A percentile compares a stretch with the other conserved stretches of the same genome.
Evolutionary conservation across 805 yeast species (phyloP).

Genomic region (Myxozyma vanderwaltii): DNA sequence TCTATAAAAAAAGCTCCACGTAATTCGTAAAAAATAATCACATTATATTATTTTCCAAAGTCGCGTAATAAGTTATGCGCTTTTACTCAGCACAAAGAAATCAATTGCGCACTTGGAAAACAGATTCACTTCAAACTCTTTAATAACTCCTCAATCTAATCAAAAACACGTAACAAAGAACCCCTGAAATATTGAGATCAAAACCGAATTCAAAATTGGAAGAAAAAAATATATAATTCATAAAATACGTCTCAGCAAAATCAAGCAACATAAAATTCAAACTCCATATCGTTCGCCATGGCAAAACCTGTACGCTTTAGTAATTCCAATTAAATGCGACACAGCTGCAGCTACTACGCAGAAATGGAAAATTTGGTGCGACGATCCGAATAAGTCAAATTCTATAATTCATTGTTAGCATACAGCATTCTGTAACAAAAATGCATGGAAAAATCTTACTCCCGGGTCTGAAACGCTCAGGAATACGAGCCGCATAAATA

Average conservation of each 20-base stretch:
- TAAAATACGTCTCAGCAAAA: no score
- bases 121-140: no score
- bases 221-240: not conserved
- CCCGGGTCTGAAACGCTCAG: conserved; percentile 71
- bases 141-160: not conserved
- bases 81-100: no score
- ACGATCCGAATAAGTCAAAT: conserved; percentile 66
- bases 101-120: not conserved
- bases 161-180: not conserved
- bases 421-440: conserved; percentile 64
- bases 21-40: not conserved
- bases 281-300: conserved; percentile 30
- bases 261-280: conserved; percentile 23
- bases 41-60: no score
- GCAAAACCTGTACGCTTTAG: conserved; percentile 52
- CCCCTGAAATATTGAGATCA: not conserved
- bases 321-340: conserved; percentile 69
- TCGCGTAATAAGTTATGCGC: not conserved
- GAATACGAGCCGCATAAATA: conserved; percentile 74
- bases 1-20: no score
- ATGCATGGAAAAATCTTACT: conserved; percentile 53
- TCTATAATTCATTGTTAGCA: conserved; percentile 61
- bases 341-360: conserved; percentile 47
- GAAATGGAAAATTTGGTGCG: conserved; percentile 77
- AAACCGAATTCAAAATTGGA: not conserved